Percentiles rank a stretch among this genome's conserved stretches.
Conservation (phyloP, 441 rosid genomes). For the Pelargonium australe region DNA sequence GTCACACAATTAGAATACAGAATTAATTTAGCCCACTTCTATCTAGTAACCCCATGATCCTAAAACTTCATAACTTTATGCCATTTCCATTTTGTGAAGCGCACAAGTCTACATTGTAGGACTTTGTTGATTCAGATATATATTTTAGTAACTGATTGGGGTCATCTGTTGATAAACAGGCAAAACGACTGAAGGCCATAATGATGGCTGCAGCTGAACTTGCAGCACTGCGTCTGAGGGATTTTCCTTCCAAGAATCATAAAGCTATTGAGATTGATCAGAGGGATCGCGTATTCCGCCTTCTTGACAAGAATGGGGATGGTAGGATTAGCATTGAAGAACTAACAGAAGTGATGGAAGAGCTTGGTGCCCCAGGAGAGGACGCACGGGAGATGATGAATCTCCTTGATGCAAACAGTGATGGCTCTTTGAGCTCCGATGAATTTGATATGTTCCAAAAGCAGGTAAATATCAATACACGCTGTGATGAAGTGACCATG, state of each 20-base stretch:
- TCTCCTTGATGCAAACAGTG: slow-evolving; percentile 87
- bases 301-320: slow-evolving; percentile 85
- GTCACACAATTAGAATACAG: slow-evolving; percentile 9
- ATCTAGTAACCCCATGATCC: not conserved
- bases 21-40: not conserved
- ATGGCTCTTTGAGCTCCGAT: slow-evolving; percentile 87
- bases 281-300: slow-evolving; percentile 62
- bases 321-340: slow-evolving; percentile 96
- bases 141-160: slow-evolving; percentile 1
- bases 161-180: slow-evolving; percentile 35
- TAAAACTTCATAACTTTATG: not conserved
- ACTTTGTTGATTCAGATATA: not conserved
- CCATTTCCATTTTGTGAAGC: not conserved
- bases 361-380: slow-evolving; percentile 89
- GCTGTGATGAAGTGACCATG: too few relatives aligned
- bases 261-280: slow-evolving; percentile 45
- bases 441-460: slow-evolving; percentile 79
- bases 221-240: slow-evolving; percentile 82
- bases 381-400: slow-evolving; percentile 94
- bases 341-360: slow-evolving; percentile 93
- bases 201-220: slow-evolving; percentile 95
- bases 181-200: slow-evolving; percentile 79
- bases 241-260: slow-evolving; percentile 50
- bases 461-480: slow-evolving; percentile 39
- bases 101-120: not conserved